phyloP scores from a whole-genome alignment of 345 rosid species.

The Hibiscus mutabilis region DNA sequence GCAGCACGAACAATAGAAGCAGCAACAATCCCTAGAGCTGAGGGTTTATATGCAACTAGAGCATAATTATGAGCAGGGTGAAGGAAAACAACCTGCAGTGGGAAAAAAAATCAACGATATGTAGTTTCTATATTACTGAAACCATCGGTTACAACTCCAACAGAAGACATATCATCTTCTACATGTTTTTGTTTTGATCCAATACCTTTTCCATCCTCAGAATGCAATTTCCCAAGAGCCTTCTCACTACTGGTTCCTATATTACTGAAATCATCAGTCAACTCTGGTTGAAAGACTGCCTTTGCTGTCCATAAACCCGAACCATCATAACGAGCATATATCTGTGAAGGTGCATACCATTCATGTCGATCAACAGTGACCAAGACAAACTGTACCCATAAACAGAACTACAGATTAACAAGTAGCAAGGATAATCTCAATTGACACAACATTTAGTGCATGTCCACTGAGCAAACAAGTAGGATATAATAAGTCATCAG shows the following conservation, averaged over 20 bases:
- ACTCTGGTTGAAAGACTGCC: conserved; percentile 53
- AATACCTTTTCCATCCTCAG: conserved; percentile 44
- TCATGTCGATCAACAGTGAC: conserved; percentile 91
- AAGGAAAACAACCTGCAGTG: conserved; percentile 80
- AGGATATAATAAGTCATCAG: too few species aligned
- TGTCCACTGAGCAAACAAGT: background rate
- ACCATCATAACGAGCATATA: conserved; percentile 81
- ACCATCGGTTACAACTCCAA: conserved; percentile 37
- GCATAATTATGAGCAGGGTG: conserved; percentile 97
- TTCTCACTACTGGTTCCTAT: conserved; percentile 50
- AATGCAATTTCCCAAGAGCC: conserved; percentile 29
- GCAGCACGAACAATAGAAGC: conserved; percentile 80
- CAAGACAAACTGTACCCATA: conserved; percentile 66
- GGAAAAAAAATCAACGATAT: background rate
- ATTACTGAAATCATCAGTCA: conserved; percentile 38
- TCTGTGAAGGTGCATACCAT: conserved; percentile 90
- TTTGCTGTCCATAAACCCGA: conserved; percentile 75
- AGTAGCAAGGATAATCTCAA: background rate
- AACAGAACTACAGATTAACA: background rate
- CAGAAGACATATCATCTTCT: conserved; percentile 39
- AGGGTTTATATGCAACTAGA: conserved; percentile 83
- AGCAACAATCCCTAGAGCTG: conserved; percentile 64
- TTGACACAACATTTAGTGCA: background rate
- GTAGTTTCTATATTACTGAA: too few species aligned
- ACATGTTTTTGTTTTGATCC: conserved; percentile 59